Percentiles rank a stretch among this genome's conserved stretches.
These are phyloP conservation scores for Heterococcus sp. DNA, from an alignment of 108 stramenopile species.

Conservation along the genomic window DNA sequence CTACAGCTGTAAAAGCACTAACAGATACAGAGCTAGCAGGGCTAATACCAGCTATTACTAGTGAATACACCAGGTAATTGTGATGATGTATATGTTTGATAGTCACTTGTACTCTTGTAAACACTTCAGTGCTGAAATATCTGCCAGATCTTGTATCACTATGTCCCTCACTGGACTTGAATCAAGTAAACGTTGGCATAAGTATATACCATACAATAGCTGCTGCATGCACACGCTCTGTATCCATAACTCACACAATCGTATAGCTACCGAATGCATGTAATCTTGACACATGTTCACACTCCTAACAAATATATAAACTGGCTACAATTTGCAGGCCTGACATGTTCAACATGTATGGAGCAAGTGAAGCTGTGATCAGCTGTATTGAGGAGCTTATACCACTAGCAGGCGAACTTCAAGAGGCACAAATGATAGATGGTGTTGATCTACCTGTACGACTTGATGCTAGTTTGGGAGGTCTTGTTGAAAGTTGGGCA, in stretches of 20 bases:
- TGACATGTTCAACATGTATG: slow-evolving; percentile 30
- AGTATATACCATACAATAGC: too few species aligned
- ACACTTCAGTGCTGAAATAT: background rate
- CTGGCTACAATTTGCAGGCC: background rate
- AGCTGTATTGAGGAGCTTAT: slow-evolving; percentile 14
- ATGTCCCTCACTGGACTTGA: too few species aligned
- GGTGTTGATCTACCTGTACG: slow-evolving; percentile 31
- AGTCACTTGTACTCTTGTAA: too few species aligned
- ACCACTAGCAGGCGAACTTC: slow-evolving; percentile 20
- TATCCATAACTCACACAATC: too few species aligned
- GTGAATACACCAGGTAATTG: slow-evolving; percentile 12
- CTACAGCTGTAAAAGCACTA: background rate
- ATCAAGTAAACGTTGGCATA: too few species aligned
- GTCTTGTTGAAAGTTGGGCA: slow-evolving; percentile 45
- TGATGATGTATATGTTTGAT: too few species aligned
- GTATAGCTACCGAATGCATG: background rate
- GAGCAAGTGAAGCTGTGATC: slow-evolving; percentile 1
- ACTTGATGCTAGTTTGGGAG: slow-evolving; percentile 22
- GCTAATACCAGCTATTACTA: slow-evolving; percentile 32
- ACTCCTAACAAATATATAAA: background rate
- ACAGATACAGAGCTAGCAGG: slow-evolving; percentile 29
- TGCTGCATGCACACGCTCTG: too few species aligned
- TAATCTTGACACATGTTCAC: too few species aligned
- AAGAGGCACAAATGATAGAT: slow-evolving; percentile 15
- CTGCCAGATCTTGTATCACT: background rate